Conservation (phyloP, 2,329 filamentous ascomycete species). For the Beauveria australis region DNA sequence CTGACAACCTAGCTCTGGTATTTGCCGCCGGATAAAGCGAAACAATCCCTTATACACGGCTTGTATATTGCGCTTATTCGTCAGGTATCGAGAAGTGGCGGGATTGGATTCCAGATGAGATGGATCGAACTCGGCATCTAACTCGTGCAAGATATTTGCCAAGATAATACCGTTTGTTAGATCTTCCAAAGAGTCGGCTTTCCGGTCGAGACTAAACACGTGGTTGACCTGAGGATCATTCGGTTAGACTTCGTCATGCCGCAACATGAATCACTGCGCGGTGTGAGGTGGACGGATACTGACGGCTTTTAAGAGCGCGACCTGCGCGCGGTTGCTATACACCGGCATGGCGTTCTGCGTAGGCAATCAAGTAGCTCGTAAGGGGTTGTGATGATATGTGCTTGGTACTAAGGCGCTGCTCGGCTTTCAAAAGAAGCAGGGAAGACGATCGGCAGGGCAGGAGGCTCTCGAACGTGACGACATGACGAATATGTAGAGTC, state of each 20-base stretch:
- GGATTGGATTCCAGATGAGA: conserved; percentile 42
- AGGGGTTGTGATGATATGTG: background rate
- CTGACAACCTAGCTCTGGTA: conserved; percentile 42
- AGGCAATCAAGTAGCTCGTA: background rate
- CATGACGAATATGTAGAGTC: background rate
- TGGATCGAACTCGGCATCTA: conserved; percentile 49
- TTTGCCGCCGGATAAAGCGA: conserved; percentile 46
- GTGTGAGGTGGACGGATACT: conserved; percentile 13
- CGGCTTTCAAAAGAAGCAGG: background rate
- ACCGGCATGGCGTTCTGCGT: conserved; percentile 24
- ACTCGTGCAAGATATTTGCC: conserved; percentile 47
- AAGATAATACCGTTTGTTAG: conserved; percentile 47
- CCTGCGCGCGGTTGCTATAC: conserved; percentile 37
- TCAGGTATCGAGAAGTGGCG: conserved; percentile 35
- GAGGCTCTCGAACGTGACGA: background rate
- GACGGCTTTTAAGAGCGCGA: conserved; percentile 50
- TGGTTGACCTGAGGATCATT: conserved; percentile 22
- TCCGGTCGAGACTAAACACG: conserved; percentile 36
- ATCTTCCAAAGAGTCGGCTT: conserved; percentile 41
- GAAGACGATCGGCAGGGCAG: background rate
- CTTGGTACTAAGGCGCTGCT: background rate
- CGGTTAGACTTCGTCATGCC: background rate
- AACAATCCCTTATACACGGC: conserved; percentile 46
- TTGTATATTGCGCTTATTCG: conserved; percentile 45
- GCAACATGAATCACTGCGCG: background rate